Evolutionary conservation across 2,329 filamentous ascomycete species (phyloP).

Genomic region (Arthrinium phaeospermum): DNA sequence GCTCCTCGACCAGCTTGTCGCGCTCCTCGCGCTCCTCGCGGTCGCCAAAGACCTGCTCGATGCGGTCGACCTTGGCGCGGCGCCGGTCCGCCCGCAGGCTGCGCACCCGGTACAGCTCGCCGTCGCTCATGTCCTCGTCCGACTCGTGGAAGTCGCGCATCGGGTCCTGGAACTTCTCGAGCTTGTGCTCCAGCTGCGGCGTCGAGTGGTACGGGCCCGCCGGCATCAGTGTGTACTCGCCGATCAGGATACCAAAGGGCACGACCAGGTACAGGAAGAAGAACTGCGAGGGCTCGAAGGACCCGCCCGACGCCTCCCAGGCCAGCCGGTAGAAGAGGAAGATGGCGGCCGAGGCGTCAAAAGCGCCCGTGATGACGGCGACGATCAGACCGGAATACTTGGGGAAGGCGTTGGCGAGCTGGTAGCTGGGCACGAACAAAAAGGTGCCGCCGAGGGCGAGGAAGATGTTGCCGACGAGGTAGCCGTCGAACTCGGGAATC

Average conservation of each 20-base stretch:
- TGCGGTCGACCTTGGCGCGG: constrained; percentile 63
- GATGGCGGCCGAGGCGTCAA: constrained; percentile 67
- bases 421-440: constrained; percentile 68
- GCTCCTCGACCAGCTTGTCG: constrained; percentile 60
- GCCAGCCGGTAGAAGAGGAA: constrained; percentile 64
- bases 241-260: constrained; percentile 42
- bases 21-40: constrained; percentile 60
- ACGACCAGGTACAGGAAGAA: constrained; percentile 47
- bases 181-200: constrained; percentile 46
- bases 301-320: constrained; percentile 51
- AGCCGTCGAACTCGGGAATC: constrained; percentile 63
- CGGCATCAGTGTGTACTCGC: constrained; percentile 49
- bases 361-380: constrained; percentile 66
- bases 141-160: constrained; percentile 55
- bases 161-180: constrained; percentile 44
- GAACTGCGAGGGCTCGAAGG: constrained; percentile 44
- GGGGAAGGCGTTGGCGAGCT: constrained; percentile 69
- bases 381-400: constrained; percentile 64
- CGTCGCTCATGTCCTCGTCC: constrained; percentile 57
- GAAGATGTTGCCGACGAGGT: constrained; percentile 63
- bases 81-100: constrained; percentile 55
- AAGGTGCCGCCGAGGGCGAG: constrained; percentile 67
- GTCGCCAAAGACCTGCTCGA: constrained; percentile 67
- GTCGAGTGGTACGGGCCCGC: constrained; percentile 45
- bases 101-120: constrained; percentile 41